A percentile compares a stretch with the other conserved stretches of the same genome.
Evolutionary conservation across 768 basidiomycete species (phyloP).

Genomic region (Tylopilus intermedius): DNA sequence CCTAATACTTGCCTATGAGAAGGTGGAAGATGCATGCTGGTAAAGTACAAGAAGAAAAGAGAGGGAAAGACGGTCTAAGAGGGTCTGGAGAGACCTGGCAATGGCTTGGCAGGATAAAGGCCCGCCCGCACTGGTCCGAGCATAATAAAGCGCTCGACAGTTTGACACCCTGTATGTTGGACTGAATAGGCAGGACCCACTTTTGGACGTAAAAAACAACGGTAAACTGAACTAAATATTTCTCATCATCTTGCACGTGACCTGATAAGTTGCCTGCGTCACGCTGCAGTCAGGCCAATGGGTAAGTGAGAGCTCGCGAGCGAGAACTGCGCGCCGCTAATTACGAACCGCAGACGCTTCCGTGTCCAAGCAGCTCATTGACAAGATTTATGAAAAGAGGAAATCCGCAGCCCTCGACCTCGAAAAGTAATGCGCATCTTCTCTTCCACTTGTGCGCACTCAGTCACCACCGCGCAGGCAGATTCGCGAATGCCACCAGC

Average conservation of each 20-base stretch:
- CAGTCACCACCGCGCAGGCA: slow-evolving; percentile 44
- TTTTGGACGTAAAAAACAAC: too few species aligned
- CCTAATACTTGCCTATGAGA: slow-evolving; percentile 7
- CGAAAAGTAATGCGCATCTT: slow-evolving; percentile 63
- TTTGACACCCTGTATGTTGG: too few species aligned
- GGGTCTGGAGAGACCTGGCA: background rate
- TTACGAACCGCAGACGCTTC: slow-evolving; percentile 49
- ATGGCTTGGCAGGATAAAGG: background rate
- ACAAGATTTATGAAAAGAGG: slow-evolving; percentile 95
- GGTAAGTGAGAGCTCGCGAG: slow-evolving; percentile 8
- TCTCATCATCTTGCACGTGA: slow-evolving; percentile 1
- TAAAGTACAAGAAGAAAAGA: background rate
- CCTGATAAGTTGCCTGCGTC: background rate
- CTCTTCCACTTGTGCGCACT: slow-evolving; percentile 1
- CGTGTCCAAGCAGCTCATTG: slow-evolving; percentile 75
- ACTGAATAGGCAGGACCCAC: background rate
- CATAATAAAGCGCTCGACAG: background rate
- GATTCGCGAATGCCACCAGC: slow-evolving; percentile 80
- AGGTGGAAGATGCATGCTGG: slow-evolving; percentile 11
- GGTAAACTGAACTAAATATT: too few species aligned
- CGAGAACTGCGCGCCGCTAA: background rate
- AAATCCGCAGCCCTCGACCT: slow-evolving; percentile 93
- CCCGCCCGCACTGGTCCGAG: background rate
- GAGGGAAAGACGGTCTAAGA: background rate
- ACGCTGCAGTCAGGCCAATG: slow-evolving; percentile 8